These are phyloP conservation scores for Aspergillus floridensis DNA, from an alignment of 2,329 filamentous ascomycete species.

Conservation along the genomic window DNA sequence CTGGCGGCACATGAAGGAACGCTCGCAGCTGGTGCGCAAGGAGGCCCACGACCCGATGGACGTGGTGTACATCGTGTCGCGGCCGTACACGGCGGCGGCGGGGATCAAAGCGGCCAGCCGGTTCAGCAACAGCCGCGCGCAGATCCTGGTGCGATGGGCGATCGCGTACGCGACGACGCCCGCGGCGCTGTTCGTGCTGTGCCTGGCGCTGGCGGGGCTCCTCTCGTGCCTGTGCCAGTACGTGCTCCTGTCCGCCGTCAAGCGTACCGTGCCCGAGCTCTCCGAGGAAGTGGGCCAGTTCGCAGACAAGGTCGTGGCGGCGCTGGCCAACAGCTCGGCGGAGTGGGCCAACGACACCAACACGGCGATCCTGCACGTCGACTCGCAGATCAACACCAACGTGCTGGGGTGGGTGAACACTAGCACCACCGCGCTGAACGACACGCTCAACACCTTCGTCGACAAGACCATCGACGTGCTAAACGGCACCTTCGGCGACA, in stretches of 20 bases:
- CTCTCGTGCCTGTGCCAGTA: constrained; percentile 81
- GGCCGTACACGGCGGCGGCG: constrained; percentile 69
- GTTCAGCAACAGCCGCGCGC: constrained; percentile 61
- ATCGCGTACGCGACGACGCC: constrained; percentile 83
- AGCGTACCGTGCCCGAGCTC: constrained; percentile 73
- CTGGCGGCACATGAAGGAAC: constrained; percentile 70
- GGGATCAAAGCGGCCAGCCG: constrained; percentile 69
- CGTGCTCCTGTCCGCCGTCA: constrained; percentile 69
- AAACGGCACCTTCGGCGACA: constrained; percentile 75
- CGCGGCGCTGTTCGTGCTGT: constrained; percentile 80
- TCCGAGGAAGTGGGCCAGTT: constrained; percentile 74
- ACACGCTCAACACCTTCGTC: constrained; percentile 80
- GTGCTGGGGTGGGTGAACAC: constrained; percentile 85
- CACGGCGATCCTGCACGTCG: constrained; percentile 62
- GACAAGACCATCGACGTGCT: constrained; percentile 72
- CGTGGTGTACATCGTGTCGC: constrained; percentile 80
- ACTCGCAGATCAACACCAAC: constrained; percentile 74
- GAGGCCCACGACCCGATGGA: constrained; percentile 78
- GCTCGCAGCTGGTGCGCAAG: constrained; percentile 63
- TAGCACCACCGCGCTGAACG: constrained; percentile 76
- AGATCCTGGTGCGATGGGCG: constrained; percentile 76
- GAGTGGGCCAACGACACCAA: constrained; percentile 78
- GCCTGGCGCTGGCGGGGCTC: constrained; percentile 76
- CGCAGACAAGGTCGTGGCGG: constrained; percentile 71
- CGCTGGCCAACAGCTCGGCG: constrained; percentile 69